Conservation (phyloP, 2,329 filamentous ascomycete genomes). For the Leptographium procerum region DNA sequence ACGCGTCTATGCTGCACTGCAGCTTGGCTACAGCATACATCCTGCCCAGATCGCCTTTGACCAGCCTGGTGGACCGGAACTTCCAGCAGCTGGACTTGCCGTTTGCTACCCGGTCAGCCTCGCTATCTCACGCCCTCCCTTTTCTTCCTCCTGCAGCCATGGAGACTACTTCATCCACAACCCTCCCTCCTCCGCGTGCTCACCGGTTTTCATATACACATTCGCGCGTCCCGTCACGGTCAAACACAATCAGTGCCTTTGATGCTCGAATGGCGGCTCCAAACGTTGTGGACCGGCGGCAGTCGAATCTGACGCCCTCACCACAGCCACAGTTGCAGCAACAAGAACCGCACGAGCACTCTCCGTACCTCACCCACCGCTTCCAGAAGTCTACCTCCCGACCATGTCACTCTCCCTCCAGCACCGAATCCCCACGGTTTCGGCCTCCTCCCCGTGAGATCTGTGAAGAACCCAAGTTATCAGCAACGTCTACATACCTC, state of each 20-base stretch:
- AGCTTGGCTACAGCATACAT: background rate
- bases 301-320: conserved; percentile 5
- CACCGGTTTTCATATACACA: conserved; percentile 7
- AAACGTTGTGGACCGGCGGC: background rate
- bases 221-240: conserved; percentile 8
- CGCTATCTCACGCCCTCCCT: background rate
- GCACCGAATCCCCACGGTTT: conserved; percentile 3
- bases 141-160: conserved; percentile 3
- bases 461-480: conserved; percentile 27
- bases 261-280: conserved; percentile 1
- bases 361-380: conserved; percentile 7
- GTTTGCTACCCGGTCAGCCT: background rate
- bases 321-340: conserved; percentile 6
- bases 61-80: background rate
- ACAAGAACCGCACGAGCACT: background rate
- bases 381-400: conserved; percentile 6
- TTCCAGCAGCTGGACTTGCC: background rate
- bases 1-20: background rate
- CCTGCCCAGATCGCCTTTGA: background rate
- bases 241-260: conserved; percentile 1
- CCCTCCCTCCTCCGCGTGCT: background rate
- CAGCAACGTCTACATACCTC: conserved; percentile 37
- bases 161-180: conserved; percentile 6
- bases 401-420: conserved; percentile 5
- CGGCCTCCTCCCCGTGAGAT: conserved; percentile 8